Conservation (phyloP, 805 yeast genomes). For the Ogataea neopini region DNA sequence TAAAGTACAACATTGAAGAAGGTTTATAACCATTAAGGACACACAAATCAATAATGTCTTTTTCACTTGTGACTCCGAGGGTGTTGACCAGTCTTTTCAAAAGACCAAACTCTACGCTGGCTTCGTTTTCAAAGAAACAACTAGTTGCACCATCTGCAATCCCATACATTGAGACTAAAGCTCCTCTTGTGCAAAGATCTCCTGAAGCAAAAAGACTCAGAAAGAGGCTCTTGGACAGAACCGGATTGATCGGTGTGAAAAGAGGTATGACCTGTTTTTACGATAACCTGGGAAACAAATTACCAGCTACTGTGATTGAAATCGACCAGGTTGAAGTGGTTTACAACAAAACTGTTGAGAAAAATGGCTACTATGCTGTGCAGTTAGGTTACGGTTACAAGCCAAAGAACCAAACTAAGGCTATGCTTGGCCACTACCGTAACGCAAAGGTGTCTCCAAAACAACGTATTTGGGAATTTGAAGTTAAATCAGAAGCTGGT, state of each 20-base stretch:
- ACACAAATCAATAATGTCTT: neutral
- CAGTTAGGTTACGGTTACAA: conserved; percentile 83
- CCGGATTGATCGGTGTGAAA: conserved; percentile 83
- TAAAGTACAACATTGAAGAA: no score
- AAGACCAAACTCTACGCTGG: conserved; percentile 41
- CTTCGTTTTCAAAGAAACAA: conserved; percentile 18
- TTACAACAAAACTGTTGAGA: conserved; percentile 63
- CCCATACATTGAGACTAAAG: conserved; percentile 46
- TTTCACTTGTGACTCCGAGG: conserved; percentile 2
- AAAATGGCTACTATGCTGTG: conserved; percentile 82
- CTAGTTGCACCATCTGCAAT: conserved; percentile 50
- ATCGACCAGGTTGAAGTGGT: conserved; percentile 87
- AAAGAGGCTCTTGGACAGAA: conserved; percentile 70
- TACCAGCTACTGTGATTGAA: conserved; percentile 86
- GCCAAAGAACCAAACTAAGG: conserved; percentile 61
- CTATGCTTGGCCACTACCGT: conserved; percentile 73
- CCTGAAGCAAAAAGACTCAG: conserved; percentile 69
- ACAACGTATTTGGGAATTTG: conserved; percentile 70
- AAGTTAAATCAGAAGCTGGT: conserved; percentile 65
- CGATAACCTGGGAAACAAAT: conserved; percentile 63
- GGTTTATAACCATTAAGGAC: neutral
- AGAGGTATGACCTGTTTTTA: conserved; percentile 90
- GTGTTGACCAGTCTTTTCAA: conserved; percentile 10
- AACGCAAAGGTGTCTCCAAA: conserved; percentile 86
- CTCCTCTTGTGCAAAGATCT: conserved; percentile 62